A percentile compares a stretch with the other conserved stretches of the same genome.
phyloP scores from a whole-genome alignment of 2,329 filamentous ascomycete genomes.

The Trichoderma koningiopsis region DNA sequence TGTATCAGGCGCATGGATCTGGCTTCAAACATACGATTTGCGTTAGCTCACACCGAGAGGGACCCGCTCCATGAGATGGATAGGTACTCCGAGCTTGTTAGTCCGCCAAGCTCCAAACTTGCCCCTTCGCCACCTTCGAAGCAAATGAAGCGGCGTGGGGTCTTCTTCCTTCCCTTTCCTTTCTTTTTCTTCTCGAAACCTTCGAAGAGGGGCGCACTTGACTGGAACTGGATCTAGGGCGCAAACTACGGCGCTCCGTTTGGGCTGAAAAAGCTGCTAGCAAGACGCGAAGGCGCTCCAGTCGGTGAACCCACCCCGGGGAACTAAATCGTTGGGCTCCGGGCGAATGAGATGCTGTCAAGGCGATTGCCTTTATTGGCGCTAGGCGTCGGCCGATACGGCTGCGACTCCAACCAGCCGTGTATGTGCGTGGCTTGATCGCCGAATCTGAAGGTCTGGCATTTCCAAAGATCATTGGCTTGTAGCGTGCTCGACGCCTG shows the following conservation, averaged over 20 bases:
- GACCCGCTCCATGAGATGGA: not conserved
- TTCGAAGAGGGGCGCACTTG: conserved; percentile 12
- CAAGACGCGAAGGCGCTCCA: conserved; percentile 15
- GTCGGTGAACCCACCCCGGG: conserved; percentile 19
- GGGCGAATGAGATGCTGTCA: conserved; percentile 22
- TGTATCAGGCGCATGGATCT: not conserved
- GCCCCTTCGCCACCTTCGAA: not conserved
- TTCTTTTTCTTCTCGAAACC: conserved; percentile 19
- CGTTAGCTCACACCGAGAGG: not conserved
- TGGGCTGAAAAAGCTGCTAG: conserved; percentile 22
- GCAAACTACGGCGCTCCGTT: not conserved
- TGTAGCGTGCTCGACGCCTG: not conserved
- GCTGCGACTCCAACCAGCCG: not conserved
- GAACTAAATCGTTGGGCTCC: conserved; percentile 18
- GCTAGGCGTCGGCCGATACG: conserved; percentile 23
- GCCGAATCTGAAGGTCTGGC: not conserved
- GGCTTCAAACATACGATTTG: not conserved
- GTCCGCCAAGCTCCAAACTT: not conserved
- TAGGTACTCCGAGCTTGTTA: not conserved
- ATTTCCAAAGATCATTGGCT: not conserved
- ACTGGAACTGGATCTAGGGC: conserved; percentile 19
- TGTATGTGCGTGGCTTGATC: conserved; percentile 11
- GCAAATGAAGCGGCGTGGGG: conserved; percentile 2
- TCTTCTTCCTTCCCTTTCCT: not conserved
- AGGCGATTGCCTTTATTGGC: conserved; percentile 12